Evolutionary conservation across 176 grass and related monocot species (phyloP).

Genomic region (Tillandsia fasciculata): DNA sequence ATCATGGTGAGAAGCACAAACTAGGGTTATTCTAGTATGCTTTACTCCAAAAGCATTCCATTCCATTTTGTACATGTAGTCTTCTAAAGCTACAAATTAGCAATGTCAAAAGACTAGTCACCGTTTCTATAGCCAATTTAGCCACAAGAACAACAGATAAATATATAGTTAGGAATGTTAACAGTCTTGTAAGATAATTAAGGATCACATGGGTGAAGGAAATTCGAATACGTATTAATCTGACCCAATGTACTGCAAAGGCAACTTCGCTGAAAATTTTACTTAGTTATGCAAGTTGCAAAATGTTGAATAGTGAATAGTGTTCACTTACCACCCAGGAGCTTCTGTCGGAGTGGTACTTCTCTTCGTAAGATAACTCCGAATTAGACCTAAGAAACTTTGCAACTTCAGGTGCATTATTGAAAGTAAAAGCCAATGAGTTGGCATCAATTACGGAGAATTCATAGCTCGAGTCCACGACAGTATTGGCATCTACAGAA

Average conservation of each 20-base stretch:
- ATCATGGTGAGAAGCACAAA: slow-evolving; percentile 1
- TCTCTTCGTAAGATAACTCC: slow-evolving; percentile 63
- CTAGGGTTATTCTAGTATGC: neutral
- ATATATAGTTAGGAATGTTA: neutral
- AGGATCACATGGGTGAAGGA: neutral
- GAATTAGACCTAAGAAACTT: slow-evolving; percentile 65
- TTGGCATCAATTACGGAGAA: slow-evolving; percentile 91
- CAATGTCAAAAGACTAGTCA: no score
- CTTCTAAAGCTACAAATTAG: no score
- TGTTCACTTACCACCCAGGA: slow-evolving; percentile 75
- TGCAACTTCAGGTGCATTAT: slow-evolving; percentile 65
- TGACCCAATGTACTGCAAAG: neutral
- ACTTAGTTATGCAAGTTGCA: neutral
- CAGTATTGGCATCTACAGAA: slow-evolving; percentile 51
- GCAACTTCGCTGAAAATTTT: slow-evolving; percentile 1
- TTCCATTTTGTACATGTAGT: no score
- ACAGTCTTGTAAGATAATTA: neutral
- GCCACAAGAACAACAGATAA: neutral
- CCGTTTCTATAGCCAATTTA: neutral
- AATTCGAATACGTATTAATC: neutral
- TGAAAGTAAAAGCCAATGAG: slow-evolving; percentile 81
- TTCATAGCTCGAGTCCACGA: slow-evolving; percentile 70
- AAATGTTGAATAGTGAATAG: neutral
- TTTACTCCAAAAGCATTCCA: neutral
- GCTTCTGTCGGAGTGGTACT: slow-evolving; percentile 60